A percentile compares a stretch with the other conserved stretches of the same genome.
phyloP scores from a whole-genome alignment of 176 grass and related monocot species.

The Musa itinerans region DNA sequence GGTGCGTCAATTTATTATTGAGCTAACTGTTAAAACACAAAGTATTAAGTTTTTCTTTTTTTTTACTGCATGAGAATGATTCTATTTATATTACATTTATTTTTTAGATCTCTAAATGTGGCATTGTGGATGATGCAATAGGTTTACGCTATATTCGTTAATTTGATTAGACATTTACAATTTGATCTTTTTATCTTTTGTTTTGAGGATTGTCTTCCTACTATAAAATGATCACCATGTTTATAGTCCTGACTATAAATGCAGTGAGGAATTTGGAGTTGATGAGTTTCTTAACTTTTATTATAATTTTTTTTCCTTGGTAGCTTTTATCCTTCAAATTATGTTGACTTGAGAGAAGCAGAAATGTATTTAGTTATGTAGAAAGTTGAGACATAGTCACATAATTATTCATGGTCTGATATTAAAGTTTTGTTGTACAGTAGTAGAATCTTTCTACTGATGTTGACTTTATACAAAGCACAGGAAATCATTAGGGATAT shows the following conservation, averaged over 20 bases:
- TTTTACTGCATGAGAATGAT: background rate
- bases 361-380: too few species aligned
- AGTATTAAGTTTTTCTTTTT: background rate
- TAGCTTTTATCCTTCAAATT: too few species aligned
- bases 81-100: background rate
- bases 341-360: too few species aligned
- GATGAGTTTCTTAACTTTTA: background rate
- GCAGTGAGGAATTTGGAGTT: background rate
- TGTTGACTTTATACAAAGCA: background rate
- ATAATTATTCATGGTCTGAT: too few species aligned
- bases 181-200: too few species aligned
- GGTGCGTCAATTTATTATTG: background rate
- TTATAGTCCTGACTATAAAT: background rate
- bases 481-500: background rate
- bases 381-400: too few species aligned
- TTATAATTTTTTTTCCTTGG: background rate
- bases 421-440: background rate
- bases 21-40: background rate
- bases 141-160: background rate
- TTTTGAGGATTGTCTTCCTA: background rate
- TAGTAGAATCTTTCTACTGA: background rate
- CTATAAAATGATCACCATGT: background rate
- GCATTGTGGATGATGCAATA: background rate
- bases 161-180: background rate
- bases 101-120: background rate